phyloP scores from a whole-genome alignment of 768 basidiomycete genomes.

The Polyporus arcularius region DNA sequence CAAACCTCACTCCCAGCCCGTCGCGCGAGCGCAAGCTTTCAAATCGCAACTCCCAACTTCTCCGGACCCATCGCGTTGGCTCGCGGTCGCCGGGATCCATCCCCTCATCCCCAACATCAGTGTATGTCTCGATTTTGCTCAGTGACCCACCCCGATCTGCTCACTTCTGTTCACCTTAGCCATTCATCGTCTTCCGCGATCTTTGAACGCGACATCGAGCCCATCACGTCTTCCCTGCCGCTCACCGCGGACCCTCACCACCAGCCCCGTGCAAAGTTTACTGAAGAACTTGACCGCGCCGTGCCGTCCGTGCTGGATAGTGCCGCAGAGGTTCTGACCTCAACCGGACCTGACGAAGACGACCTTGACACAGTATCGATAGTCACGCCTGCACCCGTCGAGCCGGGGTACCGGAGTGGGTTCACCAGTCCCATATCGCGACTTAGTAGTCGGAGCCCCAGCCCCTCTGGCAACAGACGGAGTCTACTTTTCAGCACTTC shows the following conservation, averaged over 20 bases:
- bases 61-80: conserved; percentile 50
- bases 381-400: conserved; percentile 51
- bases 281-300: conserved; percentile 74
- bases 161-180: conserved; percentile 22
- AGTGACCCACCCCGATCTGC: neutral
- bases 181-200: conserved; percentile 88
- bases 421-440: conserved; percentile 66
- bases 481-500: conserved; percentile 38
- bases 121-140: conserved; percentile 45
- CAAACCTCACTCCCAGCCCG: conserved; percentile 39
- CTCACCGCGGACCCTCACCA: conserved; percentile 64
- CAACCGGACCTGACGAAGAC: conserved; percentile 34
- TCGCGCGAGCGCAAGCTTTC: conserved; percentile 40
- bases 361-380: conserved; percentile 62
- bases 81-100: conserved; percentile 74
- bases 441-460: conserved; percentile 67
- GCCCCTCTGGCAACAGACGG: conserved; percentile 46
- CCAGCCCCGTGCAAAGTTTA: conserved; percentile 68
- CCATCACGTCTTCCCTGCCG: conserved; percentile 44
- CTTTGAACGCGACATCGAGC: conserved; percentile 90
- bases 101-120: conserved; percentile 77
- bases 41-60: conserved; percentile 49
- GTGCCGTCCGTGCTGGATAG: conserved; percentile 86
- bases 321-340: conserved; percentile 72
- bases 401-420: conserved; percentile 46